Evolutionary conservation across 352 stramenopile genomes (phyloP).

Genomic region (Lagenidium giganteum): DNA sequence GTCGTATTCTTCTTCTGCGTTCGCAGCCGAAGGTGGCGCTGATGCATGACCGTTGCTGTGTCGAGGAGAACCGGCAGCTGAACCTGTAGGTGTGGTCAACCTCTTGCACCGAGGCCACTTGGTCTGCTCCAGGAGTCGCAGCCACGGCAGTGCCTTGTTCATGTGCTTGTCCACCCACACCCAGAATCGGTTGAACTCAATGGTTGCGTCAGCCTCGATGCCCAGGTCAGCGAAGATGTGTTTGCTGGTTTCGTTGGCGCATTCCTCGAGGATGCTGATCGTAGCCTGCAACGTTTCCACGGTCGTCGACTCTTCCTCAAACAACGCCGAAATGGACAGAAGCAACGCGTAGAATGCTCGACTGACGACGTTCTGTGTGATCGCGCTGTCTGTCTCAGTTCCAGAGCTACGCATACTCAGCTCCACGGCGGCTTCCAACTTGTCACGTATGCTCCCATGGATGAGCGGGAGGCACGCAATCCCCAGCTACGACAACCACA

Average conservation of each 20-base stretch:
- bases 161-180: conserved; percentile 57
- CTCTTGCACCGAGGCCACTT: conserved; percentile 63
- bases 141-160: conserved; percentile 52
- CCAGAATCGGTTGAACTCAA: conserved; percentile 39
- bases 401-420: conserved; percentile 42
- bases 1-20: neutral
- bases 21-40: conserved; percentile 13
- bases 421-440: conserved; percentile 50
- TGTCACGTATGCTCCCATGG: conserved; percentile 40
- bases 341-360: conserved; percentile 44
- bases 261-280: conserved; percentile 50
- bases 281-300: conserved; percentile 48
- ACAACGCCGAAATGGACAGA: conserved; percentile 50
- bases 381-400: conserved; percentile 18
- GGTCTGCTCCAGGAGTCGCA: conserved; percentile 60
- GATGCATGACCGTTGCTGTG: conserved; percentile 5
- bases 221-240: conserved; percentile 26
- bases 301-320: conserved; percentile 51
- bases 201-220: neutral
- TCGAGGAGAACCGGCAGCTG: conserved; percentile 7
- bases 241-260: conserved; percentile 40
- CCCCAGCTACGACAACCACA: conserved; percentile 25
- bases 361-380: conserved; percentile 33
- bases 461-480: conserved; percentile 51
- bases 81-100: conserved; percentile 25